Conservation (phyloP, 176 grass and related monocot genomes). For the Saccharum officinarum region DNA sequence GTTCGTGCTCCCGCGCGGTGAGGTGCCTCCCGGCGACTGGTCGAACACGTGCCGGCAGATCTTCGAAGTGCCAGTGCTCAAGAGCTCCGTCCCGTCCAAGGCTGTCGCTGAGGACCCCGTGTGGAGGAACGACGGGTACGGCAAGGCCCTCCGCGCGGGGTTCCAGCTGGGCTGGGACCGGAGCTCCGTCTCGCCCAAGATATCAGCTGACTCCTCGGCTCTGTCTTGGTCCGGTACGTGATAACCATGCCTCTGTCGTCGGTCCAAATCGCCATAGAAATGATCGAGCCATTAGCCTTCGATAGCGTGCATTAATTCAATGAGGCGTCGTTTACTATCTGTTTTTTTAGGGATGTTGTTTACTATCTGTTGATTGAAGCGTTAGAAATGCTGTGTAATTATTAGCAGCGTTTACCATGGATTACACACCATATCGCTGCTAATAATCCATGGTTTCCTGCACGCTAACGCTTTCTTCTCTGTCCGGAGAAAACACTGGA, state of each 20-base stretch:
- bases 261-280: not conserved
- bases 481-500: not conserved
- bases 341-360: too few species aligned
- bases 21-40: conserved; percentile 29
- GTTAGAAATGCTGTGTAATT: too few species aligned
- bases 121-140: conserved; percentile 37
- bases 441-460: not conserved
- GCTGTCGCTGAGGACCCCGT: not conserved
- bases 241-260: not conserved
- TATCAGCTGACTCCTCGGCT: not conserved
- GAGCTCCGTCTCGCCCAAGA: not conserved
- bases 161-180: conserved; percentile 45
- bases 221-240: conserved; percentile 25
- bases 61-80: conserved; percentile 31
- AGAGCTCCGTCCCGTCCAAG: not conserved
- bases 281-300: not conserved
- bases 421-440: not conserved
- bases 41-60: conserved; percentile 3
- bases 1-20: not conserved
- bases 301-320: not conserved
- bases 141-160: conserved; percentile 21
- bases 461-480: not conserved
- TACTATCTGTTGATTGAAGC: too few species aligned
- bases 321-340: not conserved
- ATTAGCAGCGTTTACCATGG: too few species aligned